Evolutionary conservation across 2,329 filamentous ascomycete species (phyloP).

Genomic region (Tolypocladium pustulatum): DNA sequence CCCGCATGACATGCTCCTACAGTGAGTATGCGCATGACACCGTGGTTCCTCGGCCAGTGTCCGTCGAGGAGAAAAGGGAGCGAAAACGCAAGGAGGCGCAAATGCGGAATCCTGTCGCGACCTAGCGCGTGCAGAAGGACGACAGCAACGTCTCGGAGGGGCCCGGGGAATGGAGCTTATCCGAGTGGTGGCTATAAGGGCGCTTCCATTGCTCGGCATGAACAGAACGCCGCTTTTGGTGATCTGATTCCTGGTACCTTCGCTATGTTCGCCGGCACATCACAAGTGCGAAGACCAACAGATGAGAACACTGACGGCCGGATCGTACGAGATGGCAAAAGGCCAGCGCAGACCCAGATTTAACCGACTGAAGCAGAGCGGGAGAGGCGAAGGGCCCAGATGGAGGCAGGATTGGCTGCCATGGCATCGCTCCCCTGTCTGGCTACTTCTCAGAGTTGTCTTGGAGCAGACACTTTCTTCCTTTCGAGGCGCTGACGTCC

Average conservation of each 20-base stretch:
- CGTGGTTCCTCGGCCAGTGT: not conserved
- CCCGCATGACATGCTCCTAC: no score
- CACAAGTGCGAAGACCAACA: not conserved
- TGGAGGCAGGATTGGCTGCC: no score
- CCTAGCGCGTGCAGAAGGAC: not conserved
- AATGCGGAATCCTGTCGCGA: not conserved
- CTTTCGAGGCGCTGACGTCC: no score
- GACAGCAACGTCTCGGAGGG: not conserved
- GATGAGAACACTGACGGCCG: not conserved
- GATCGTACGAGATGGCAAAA: not conserved
- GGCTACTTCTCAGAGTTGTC: no score
- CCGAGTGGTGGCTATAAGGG: not conserved
- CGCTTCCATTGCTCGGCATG: not conserved
- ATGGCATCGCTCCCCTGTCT: no score
- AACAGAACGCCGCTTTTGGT: no score
- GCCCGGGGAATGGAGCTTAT: not conserved
- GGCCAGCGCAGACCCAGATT: not conserved
- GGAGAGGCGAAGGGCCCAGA: no score
- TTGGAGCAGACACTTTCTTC: no score
- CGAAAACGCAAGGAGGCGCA: not conserved
- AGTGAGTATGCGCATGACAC: not conserved
- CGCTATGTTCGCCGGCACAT: not conserved
- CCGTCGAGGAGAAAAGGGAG: no score
- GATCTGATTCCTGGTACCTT: no score
- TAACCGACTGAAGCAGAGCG: no score